phyloP scores from a whole-genome alignment of 1,284 basidiomycete genomes.

The Apiotrichum gamsii region DNA sequence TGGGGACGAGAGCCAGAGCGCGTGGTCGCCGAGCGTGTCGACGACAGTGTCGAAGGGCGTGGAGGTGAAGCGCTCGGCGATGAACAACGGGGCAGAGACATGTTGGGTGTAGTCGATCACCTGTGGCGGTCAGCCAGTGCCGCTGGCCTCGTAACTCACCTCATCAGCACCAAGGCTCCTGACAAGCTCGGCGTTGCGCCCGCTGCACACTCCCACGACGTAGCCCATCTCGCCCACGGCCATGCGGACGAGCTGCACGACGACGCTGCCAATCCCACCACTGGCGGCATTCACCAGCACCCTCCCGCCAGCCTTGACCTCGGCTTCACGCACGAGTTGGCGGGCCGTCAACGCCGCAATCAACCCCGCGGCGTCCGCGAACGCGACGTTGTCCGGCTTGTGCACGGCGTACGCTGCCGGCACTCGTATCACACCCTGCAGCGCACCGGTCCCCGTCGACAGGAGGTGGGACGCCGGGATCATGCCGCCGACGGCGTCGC shows the following conservation, averaged over 20 bases:
- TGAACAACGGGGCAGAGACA: slow-evolving; percentile 30
- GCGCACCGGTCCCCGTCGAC: slow-evolving; percentile 8
- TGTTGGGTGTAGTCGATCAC: slow-evolving; percentile 58
- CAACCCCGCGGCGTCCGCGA: neutral
- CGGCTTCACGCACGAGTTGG: slow-evolving; percentile 1
- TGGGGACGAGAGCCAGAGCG: slow-evolving; percentile 27
- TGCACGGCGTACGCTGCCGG: slow-evolving; percentile 6
- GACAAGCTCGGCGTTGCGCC: slow-evolving; percentile 52
- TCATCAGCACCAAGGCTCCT: slow-evolving; percentile 50
- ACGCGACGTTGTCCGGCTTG: neutral
- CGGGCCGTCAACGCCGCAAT: slow-evolving; percentile 9
- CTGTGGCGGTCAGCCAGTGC: too few relatives aligned
- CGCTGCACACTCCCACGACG: slow-evolving; percentile 57
- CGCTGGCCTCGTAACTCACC: too few relatives aligned
- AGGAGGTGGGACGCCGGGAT: slow-evolving; percentile 1
- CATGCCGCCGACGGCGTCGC: slow-evolving; percentile 9
- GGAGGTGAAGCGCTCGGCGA: neutral
- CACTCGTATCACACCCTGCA: slow-evolving; percentile 3
- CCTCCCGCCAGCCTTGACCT: slow-evolving; percentile 1
- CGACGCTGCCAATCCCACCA: slow-evolving; percentile 57
- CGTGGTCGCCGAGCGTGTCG: slow-evolving; percentile 18
- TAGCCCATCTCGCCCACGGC: slow-evolving; percentile 54
- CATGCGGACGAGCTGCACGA: slow-evolving; percentile 53
- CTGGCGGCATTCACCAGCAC: slow-evolving; percentile 11
- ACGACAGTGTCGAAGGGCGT: slow-evolving; percentile 10